These are phyloP conservation scores for Peziza echinospora DNA, from an alignment of 495 filamentous ascomycete species.

Conservation along the genomic window DNA sequence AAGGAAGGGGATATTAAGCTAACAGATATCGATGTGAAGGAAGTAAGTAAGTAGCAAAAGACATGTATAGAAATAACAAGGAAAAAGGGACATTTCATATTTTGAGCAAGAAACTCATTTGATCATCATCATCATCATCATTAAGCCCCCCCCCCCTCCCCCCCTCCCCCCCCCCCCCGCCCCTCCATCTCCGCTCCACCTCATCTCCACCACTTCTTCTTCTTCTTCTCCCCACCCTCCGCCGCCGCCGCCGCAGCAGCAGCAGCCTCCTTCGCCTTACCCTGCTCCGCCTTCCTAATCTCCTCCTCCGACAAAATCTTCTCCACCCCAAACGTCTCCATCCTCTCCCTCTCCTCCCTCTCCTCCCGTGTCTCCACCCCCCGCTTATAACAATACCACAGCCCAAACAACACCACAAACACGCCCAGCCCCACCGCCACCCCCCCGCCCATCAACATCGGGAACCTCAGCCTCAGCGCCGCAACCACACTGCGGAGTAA, in stretches of 20 bases:
- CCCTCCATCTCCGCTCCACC: neutral
- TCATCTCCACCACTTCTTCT: neutral
- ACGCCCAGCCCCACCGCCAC: constrained; percentile 67
- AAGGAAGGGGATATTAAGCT: neutral
- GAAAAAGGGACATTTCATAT: too few species aligned
- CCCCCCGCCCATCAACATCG: constrained; percentile 65
- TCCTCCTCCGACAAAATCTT: neutral
- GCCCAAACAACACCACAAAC: constrained; percentile 62
- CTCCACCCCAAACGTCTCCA: neutral
- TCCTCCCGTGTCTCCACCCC: constrained; percentile 67
- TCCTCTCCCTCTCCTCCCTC: constrained; percentile 26
- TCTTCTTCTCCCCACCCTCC: neutral
- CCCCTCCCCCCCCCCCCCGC: neutral
- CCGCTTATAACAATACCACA: constrained; percentile 96
- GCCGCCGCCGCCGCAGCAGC: neutral
- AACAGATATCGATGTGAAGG: neutral
- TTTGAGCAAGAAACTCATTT: too few species aligned
- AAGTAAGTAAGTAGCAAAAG: neutral
- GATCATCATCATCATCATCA: too few species aligned
- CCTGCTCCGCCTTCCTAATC: neutral
- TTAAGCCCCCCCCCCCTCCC: neutral
- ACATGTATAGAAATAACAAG: too few species aligned
- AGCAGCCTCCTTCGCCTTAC: neutral
- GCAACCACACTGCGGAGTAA: constrained; percentile 73
- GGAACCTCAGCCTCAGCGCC: constrained; percentile 62